These are phyloP conservation scores for Lophiotrema nucula DNA, from an alignment of 495 filamentous ascomycete species.

Conservation along the genomic window DNA sequence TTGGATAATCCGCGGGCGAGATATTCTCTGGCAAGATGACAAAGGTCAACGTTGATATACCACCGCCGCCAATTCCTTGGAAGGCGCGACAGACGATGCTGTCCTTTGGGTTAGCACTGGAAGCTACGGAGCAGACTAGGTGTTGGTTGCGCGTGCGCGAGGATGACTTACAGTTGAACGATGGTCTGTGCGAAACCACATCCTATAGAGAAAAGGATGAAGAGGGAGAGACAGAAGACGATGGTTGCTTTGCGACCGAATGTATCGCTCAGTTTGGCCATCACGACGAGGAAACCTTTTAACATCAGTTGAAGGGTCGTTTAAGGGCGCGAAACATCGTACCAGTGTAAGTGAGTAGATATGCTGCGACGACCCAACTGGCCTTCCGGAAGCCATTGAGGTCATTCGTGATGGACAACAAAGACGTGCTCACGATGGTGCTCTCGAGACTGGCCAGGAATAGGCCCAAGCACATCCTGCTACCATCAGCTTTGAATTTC, in stretches of 20 bases:
- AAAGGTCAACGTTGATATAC: constrained; percentile 47
- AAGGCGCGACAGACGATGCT: constrained; percentile 21
- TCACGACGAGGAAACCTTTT: constrained; percentile 12
- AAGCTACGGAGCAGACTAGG: neutral
- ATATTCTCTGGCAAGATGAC: constrained; percentile 54
- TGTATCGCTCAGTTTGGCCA: constrained; percentile 34
- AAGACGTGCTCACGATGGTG: constrained; percentile 36
- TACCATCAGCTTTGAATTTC: neutral
- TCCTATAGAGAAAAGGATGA: constrained; percentile 23
- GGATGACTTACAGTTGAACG: constrained; percentile 38
- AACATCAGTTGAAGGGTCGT: neutral
- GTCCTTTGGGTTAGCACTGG: neutral
- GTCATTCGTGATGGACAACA: constrained; percentile 57
- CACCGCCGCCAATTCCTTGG: constrained; percentile 15
- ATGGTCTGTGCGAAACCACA: constrained; percentile 30
- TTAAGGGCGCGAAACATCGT: neutral
- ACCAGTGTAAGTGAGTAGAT: constrained; percentile 59
- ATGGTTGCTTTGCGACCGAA: constrained; percentile 39
- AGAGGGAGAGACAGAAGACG: constrained; percentile 38
- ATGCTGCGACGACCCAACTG: constrained; percentile 58
- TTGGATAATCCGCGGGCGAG: constrained; percentile 41
- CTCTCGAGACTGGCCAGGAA: constrained; percentile 11
- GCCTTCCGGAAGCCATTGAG: constrained; percentile 53
- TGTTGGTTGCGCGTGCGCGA: too few species aligned
- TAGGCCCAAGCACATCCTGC: constrained; percentile 4